Conservation (phyloP, 2,329 filamentous ascomycete species). For the Decorospora gaudefroyi region DNA sequence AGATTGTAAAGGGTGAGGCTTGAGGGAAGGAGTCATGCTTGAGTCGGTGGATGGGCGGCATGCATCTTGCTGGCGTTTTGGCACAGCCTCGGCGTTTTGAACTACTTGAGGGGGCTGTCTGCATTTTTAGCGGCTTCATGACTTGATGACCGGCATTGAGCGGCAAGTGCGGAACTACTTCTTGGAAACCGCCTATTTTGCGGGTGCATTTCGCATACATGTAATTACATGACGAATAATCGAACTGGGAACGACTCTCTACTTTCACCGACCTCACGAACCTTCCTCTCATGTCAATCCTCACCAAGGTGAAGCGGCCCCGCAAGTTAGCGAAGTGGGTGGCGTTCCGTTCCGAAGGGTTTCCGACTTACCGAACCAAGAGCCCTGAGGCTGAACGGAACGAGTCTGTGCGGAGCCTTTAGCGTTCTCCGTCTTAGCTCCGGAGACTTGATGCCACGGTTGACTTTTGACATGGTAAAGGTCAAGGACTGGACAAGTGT, state of each 20-base stretch:
- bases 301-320: slow-evolving; percentile 3
- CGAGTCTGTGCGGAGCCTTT: slow-evolving; percentile 16
- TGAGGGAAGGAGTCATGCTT: slow-evolving; percentile 10
- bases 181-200: too few relatives aligned
- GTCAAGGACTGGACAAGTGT: slow-evolving; percentile 12
- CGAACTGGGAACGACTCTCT: too few relatives aligned
- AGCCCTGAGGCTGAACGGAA: slow-evolving; percentile 19
- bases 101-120: slow-evolving; percentile 2
- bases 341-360: slow-evolving; percentile 10
- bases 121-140: too few relatives aligned
- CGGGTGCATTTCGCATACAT: too few relatives aligned
- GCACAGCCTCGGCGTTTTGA: background rate
- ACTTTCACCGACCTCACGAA: too few relatives aligned
- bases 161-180: slow-evolving; percentile 1
- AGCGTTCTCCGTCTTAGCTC: slow-evolving; percentile 36
- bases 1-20: slow-evolving; percentile 32
- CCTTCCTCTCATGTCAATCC: background rate
- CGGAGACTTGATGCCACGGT: slow-evolving; percentile 41
- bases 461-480: slow-evolving; percentile 19
- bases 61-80: slow-evolving; percentile 9
- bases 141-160: slow-evolving; percentile 2
- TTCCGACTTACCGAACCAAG: slow-evolving; percentile 25
- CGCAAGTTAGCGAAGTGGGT: slow-evolving; percentile 3
- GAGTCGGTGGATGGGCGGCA: slow-evolving; percentile 1
- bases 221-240: too few relatives aligned